Evolutionary conservation across 352 stramenopile genomes (phyloP), one percentile per base, ranked within the genome.

Genomic region (Phytophthora cryptogea): DNA sequence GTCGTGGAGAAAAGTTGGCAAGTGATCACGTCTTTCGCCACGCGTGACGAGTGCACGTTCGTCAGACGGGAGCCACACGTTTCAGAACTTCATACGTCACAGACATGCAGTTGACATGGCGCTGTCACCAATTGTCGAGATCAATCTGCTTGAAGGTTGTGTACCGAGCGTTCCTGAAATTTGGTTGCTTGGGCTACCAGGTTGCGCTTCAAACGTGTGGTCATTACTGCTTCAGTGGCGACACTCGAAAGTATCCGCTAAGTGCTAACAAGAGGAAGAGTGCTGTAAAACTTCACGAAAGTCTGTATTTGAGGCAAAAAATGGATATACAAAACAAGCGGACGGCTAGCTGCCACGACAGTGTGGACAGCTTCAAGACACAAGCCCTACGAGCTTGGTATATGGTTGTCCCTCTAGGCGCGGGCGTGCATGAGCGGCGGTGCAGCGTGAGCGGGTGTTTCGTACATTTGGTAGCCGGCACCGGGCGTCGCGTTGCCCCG

Each of bases 381-480:
- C 39, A 41, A 39, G 52, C 41, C 27, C 5, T 23, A 30, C 27
- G 16, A 40, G 40, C 40, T 62, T 13, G 31, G 35, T 27, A 33
- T 26, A 37, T 57, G 10, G 5, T 45, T 26, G 33, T 50, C 20
- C 30, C 39, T 68, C 44, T 75, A 75, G 14, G 67, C 31, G 20
- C 53, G 67, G 33, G 59, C 63, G 46, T 81, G 69, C 54, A 71
- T 73, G 47, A 80, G 63, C 39, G 70, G 73, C 35, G 68, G 64
- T 17, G 67, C 67, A 8, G 71, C 68, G 27, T 72, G 64, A 4
- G 63, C 64, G 11, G 79, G 79, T 23, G 79, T 81, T 68, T 89
- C 74, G 60, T 81, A 89, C 64, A 82, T 69, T 33, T 83, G 75
- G 74, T 89, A 89, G 47, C 56, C 60, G 16, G 39, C 39, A 27